Conservation (phyloP, 1,139 yeast genomes). For the Nakaseomyces kungkrabaensis region DNA sequence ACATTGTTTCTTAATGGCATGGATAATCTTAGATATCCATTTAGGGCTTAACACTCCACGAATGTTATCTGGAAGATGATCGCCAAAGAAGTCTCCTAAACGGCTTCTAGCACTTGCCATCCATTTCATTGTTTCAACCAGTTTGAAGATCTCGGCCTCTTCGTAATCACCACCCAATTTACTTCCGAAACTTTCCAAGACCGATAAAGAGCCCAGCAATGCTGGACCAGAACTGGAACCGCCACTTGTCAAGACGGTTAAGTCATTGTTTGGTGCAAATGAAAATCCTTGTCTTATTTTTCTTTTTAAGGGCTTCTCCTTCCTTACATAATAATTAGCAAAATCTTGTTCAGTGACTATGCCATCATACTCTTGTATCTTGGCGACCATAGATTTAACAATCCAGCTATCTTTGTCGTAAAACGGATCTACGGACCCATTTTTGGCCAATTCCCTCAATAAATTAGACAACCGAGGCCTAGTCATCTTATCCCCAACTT, state of each 20-base stretch:
- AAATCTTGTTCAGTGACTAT: conserved; percentile 56
- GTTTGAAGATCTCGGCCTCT: conserved; percentile 48
- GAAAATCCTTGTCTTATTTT: conserved; percentile 20
- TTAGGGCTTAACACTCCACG: conserved; percentile 32
- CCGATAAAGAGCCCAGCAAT: conserved; percentile 60
- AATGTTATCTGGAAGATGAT: conserved; percentile 25
- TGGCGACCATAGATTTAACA: conserved; percentile 42
- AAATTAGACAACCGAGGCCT: conserved; percentile 61
- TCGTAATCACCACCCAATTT: conserved; percentile 36
- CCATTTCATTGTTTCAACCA: conserved; percentile 90
- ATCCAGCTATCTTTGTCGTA: conserved; percentile 80
- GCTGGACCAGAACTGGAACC: conserved; percentile 86
- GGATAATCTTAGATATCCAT: conserved; percentile 48
- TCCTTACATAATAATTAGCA: conserved; percentile 44
- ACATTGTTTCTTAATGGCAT: conserved; percentile 32
- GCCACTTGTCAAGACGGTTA: conserved; percentile 53
- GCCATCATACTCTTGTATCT: conserved; percentile 47
- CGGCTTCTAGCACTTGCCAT: conserved; percentile 75
- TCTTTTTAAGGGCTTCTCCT: conserved; percentile 46
- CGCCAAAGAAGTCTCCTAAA: conserved; percentile 54
- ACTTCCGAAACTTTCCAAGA: conserved; percentile 39
- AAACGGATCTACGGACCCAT: conserved; percentile 68
- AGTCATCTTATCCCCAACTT: conserved; percentile 48
- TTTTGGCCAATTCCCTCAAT: conserved; percentile 52
- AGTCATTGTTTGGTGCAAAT: conserved; percentile 33